phyloP scores from a whole-genome alignment of 345 rosid genomes.

The Psidium friedrichsthalianum region DNA sequence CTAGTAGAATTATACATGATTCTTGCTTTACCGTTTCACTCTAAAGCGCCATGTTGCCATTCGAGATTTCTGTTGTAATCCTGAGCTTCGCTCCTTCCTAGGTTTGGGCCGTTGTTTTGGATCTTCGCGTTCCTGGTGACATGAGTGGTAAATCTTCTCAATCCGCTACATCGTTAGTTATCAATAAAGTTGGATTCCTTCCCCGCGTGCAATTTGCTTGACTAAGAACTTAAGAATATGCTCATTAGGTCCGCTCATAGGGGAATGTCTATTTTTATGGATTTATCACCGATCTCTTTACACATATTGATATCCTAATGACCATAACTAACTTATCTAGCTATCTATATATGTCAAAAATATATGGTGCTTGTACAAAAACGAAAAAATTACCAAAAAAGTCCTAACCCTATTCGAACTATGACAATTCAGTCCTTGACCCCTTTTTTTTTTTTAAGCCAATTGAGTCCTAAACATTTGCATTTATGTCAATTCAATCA shows the following conservation, averaged over 20 bases:
- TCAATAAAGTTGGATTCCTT: neutral
- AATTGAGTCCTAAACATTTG: no score
- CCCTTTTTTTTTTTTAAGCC: no score
- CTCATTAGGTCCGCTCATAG: neutral
- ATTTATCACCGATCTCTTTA: neutral
- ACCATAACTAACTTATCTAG: neutral
- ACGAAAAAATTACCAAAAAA: neutral
- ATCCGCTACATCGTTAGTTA: neutral
- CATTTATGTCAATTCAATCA: no score
- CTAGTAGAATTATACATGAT: neutral
- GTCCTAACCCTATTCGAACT: no score
- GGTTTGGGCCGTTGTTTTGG: neutral
- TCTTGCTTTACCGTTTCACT: neutral
- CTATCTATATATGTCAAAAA: neutral
- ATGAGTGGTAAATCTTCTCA: neutral
- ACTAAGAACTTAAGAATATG: neutral
- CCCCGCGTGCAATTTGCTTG: neutral
- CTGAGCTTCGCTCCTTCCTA: neutral
- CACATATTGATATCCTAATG: neutral
- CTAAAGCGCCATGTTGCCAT: neutral
- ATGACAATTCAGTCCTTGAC: no score
- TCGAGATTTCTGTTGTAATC: neutral
- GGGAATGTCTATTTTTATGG: neutral
- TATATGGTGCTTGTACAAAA: neutral
- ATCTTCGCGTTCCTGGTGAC: neutral